These are phyloP conservation scores for Aspergillus sclerotiicarbonarius DNA, from an alignment of 495 filamentous ascomycete genomes.

Conservation along the genomic window DNA sequence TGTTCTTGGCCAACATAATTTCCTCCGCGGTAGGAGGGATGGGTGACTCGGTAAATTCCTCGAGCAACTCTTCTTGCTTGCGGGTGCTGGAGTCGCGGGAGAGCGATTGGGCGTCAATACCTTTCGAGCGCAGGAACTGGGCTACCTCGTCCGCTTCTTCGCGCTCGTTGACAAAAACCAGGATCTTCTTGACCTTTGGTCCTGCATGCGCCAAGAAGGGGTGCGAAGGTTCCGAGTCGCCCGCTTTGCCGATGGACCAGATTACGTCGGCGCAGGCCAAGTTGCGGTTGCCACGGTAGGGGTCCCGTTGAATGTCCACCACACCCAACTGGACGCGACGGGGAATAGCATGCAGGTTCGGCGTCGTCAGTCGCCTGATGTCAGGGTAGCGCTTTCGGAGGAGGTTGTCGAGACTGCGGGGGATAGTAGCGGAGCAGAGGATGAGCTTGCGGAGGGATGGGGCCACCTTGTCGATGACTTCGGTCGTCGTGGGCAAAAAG, in stretches of 20 bases:
- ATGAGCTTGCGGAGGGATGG: constrained; percentile 85
- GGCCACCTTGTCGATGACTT: constrained; percentile 71
- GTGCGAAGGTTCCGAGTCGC: constrained; percentile 39
- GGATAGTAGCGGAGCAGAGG: constrained; percentile 95
- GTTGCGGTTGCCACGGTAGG: constrained; percentile 85
- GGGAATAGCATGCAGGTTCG: constrained; percentile 93
- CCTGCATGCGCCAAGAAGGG: constrained; percentile 33
- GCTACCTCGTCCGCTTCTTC: constrained; percentile 81
- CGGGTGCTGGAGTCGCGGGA: constrained; percentile 75
- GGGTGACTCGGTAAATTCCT: constrained; percentile 66
- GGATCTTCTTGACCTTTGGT: constrained; percentile 73
- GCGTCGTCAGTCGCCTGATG: constrained; percentile 81
- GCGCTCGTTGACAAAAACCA: constrained; percentile 97
- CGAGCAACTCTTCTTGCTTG: constrained; percentile 70
- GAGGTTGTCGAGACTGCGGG: constrained; percentile 77
- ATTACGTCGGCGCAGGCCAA: constrained; percentile 93
- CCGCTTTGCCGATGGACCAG: constrained; percentile 85
- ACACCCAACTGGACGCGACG: constrained; percentile 91
- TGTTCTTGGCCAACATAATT: constrained; percentile 33
- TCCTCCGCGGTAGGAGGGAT: constrained; percentile 42
- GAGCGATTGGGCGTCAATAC: constrained; percentile 80
- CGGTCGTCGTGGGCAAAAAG: constrained; percentile 77
- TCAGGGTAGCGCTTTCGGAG: constrained; percentile 78
- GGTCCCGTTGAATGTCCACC: constrained; percentile 82
- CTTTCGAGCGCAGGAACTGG: constrained; percentile 75